These are phyloP conservation scores for Lactarius indigo DNA, from an alignment of 768 basidiomycete genomes.

Conservation along the genomic window DNA sequence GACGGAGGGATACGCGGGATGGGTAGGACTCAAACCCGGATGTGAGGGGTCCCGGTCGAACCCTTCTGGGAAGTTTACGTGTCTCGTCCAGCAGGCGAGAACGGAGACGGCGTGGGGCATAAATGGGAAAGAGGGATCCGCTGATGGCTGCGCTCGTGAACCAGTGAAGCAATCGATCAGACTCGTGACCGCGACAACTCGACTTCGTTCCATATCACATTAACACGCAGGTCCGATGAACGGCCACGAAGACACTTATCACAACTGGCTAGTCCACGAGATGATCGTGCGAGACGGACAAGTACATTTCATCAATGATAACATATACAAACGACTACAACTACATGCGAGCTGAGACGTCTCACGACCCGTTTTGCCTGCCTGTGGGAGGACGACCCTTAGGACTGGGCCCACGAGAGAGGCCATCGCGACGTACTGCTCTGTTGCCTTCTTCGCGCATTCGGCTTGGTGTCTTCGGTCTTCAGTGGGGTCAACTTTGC, in stretches of 20 bases:
- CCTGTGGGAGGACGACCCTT: not conserved
- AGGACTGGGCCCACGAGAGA: not conserved
- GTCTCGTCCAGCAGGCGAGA: not conserved
- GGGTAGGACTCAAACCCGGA: not conserved
- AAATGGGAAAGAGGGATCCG: not conserved
- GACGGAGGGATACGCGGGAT: not conserved
- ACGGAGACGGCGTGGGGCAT: not conserved
- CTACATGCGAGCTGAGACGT: too few relatives aligned
- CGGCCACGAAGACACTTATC: not conserved
- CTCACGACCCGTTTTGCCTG: too few relatives aligned
- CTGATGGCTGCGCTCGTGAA: not conserved
- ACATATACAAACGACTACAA: too few relatives aligned
- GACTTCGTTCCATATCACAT: slow-evolving; percentile 1
- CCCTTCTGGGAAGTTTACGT: not conserved
- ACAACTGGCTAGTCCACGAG: not conserved
- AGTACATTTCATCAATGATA: not conserved
- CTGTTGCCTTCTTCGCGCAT: not conserved
- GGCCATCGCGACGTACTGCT: slow-evolving; percentile 5
- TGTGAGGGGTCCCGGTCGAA: not conserved
- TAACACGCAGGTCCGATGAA: not conserved
- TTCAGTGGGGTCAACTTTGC: not conserved
- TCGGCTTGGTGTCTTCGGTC: not conserved
- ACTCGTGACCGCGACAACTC: not conserved
- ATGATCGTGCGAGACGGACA: not conserved
- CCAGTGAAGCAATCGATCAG: not conserved